Evolutionary conservation across 1,284 basidiomycete genomes (phyloP), one percentile per base, ranked within the genome.

Genomic region (Ceratobasidium theobromae): DNA sequence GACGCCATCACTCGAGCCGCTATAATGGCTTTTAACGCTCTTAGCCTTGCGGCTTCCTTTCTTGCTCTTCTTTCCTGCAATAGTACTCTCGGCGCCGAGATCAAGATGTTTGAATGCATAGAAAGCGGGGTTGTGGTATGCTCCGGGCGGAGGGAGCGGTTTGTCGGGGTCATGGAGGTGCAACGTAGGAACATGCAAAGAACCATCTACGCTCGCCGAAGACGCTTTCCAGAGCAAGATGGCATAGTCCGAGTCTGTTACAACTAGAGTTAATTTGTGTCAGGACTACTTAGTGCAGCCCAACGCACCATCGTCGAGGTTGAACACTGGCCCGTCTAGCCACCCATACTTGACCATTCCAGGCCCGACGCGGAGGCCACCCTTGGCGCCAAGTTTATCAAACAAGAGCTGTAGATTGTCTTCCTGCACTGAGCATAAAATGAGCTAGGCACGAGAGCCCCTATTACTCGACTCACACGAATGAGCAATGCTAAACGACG

Each of bases 341-440:
- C 85, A 91, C 66, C 86, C 82, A 73, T 92, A 92, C 72, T 91
- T 92, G 54, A 92, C 79, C 88, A 89, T 91, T 32, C 88, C 88
- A 25, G 87, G 77, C 21, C 84, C 84, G 21, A 92, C 82, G 23
- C 81, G 81, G 67, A 82, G 76, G 41, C 80, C 78, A 0, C 78
- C 72, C 76, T 91, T 92, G 69, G 83, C 78, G 70, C 80, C 86
- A 52, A 92, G 80, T 69, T 87, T 88, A 72, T 87, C 83, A 71
- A 81, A 87, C 23, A 92, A 78, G 23, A 80, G 78, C 30, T 80
- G 76, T 27, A 91, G 74, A 4, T 83, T 81, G 48, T 90, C 87
- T 70, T 88, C 82, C 18, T 83, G 82, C 66, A 89, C 88, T 88
- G 46, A 46, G 35, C 51, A 4, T 8, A 18, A 33, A 21, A 33